Base-by-base conservation (phyloP, 2,329 filamentous ascomycete species). In the Verticillium klebahnii region DNA sequence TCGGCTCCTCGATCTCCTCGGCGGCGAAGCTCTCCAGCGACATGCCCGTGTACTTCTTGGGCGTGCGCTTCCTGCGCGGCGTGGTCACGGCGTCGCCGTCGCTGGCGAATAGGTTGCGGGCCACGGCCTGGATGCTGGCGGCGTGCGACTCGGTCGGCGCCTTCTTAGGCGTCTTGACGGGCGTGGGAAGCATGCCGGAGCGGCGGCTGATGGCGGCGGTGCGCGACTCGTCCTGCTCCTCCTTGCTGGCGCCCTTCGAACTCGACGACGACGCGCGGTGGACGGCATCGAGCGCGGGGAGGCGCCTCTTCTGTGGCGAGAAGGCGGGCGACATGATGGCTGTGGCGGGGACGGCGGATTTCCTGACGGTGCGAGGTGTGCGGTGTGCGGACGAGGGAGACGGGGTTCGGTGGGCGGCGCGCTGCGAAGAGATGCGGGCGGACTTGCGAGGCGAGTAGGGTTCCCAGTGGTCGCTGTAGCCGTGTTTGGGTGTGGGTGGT, bases 101-200 rank as follows among this genome's bases (percentile, higher is more conserved):
- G 56, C 79, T 77, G n/a, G 82, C 76, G 64, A 91, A 89, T 17
- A 90, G 78, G 69, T 82, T 87, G 71, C 85, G 83, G 32, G 86
- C 83, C 65, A 89, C 78, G 2, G 79, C 75, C 57, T 79, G 77
- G 61, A 88, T 80, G 57, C 80, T 79, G 64, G 81, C 78, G 59
- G 79, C 75, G 31, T 78, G 78, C 70, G 83, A 79, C 68, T 78
- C 77, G 19, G 78, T 79, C 1, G 81, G 80, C 56, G 83, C 80
- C 78, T 90, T 91, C 73, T 83, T 83, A 3, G 87, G 91, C 3
- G 91, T 94, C 78, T 93, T 93, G 66, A 87, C 84, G 2, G 91
- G 91, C 3, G 91, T 94, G 17, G 89, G 90, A 56, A 93, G 84
- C 83, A 91, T 89, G 65, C 79, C 81, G 60, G 74, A 69, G 60